phyloP scores from a whole-genome alignment of 2,329 filamentous ascomycete genomes.

The Trichoderma lentiforme region DNA sequence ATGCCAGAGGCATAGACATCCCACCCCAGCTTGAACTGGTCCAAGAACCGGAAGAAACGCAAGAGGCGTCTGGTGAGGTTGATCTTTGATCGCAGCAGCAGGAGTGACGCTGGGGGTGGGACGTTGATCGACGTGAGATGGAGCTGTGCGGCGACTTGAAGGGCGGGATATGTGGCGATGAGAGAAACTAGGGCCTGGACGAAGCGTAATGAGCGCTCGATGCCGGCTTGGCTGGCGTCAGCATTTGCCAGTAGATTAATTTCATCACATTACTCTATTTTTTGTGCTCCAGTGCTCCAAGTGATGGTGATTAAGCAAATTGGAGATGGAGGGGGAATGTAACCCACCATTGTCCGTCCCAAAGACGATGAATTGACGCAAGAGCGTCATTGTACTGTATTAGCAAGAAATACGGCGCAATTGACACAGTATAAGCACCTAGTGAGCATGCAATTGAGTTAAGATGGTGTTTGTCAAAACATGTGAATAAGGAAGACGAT shows the following conservation, averaged over 20 bases:
- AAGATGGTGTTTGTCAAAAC: background rate
- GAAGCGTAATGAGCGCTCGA: slow-evolving; percentile 59
- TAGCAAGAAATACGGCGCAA: background rate
- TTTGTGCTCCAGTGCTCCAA: background rate
- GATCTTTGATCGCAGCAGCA: slow-evolving; percentile 39
- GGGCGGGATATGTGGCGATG: slow-evolving; percentile 42
- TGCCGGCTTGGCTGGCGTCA: slow-evolving; percentile 34
- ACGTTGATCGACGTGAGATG: slow-evolving; percentile 25
- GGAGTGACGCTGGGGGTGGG: slow-evolving; percentile 33
- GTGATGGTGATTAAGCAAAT: background rate
- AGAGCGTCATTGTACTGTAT: background rate
- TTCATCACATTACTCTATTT: background rate
- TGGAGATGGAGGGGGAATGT: background rate
- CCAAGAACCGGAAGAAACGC: slow-evolving; percentile 66
- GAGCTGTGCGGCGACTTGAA: slow-evolving; percentile 35
- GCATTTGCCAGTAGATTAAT: background rate
- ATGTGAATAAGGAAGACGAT: background rate
- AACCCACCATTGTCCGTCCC: slow-evolving; percentile 15
- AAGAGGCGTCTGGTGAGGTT: slow-evolving; percentile 58
- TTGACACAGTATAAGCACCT: background rate
- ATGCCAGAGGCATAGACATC: slow-evolving; percentile 34
- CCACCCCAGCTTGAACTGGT: slow-evolving; percentile 53
- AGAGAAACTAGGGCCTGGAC: slow-evolving; percentile 52
- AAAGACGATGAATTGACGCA: slow-evolving; percentile 14
- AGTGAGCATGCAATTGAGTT: background rate